Percentiles rank a stretch among this genome's conserved stretches.
Conservation (phyloP, 805 yeast species). For the Candida ficus region DNA sequence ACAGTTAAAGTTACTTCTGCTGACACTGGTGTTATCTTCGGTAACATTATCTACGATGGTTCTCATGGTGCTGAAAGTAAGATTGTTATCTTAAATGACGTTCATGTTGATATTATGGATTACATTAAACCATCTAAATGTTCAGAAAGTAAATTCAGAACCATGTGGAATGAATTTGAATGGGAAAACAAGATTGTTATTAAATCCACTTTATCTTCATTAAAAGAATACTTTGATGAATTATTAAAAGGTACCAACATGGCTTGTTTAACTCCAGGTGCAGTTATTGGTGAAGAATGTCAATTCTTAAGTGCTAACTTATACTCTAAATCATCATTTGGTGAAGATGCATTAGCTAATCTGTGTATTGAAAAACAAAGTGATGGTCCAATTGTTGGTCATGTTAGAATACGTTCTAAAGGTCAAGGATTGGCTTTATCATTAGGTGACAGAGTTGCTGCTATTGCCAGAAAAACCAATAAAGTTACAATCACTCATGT, state of each 20-base stretch:
- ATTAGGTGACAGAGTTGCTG: conserved; percentile 89
- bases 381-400: conserved; percentile 79
- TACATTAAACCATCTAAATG: conserved; percentile 94
- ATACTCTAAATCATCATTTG: conserved; percentile 88
- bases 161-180: conserved; percentile 99
- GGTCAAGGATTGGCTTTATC: conserved; percentile 96
- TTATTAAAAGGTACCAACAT: conserved; percentile 83
- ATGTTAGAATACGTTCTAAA: conserved; percentile 93
- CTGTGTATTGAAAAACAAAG: conserved; percentile 82
- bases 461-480: conserved; percentile 59
- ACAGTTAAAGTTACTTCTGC: conserved; percentile 95
- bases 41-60: conserved; percentile 95
- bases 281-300: conserved; percentile 84
- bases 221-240: conserved; percentile 74
- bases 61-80: conserved; percentile 86
- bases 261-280: conserved; percentile 90
- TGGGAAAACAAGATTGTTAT: conserved; percentile 98
- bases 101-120: conserved; percentile 95
- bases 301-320: conserved; percentile 91
- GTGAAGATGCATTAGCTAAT: conserved; percentile 96
- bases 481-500: conserved; percentile 29
- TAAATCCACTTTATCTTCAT: conserved; percentile 57
- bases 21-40: conserved; percentile 96
- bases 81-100: conserved; percentile 88
- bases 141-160: conserved; percentile 83